Base-by-base conservation (phyloP, 2,329 filamentous ascomycete species). In the Cladorrhinum sp. region DNA sequence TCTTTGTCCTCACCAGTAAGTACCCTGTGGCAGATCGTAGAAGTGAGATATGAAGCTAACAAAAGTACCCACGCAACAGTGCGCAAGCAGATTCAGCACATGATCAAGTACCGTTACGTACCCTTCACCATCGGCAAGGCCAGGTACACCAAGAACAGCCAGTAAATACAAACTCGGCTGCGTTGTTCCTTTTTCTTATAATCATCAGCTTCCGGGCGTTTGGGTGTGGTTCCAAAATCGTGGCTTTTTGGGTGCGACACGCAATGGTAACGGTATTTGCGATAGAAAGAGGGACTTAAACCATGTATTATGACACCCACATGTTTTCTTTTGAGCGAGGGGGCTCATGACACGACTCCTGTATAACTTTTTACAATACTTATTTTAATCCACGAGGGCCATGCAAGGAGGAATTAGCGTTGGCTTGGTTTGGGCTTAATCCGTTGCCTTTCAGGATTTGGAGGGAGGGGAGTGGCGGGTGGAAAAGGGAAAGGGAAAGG, bases 91-190 rank as follows among this genome's bases (percentile, higher is more conserved):
- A 99, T 99, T 70, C 95, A 99, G 80, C 95, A 98, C 80, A 99
- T 99, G 95, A 93, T 99, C 84, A 99, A 98, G 82, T 99, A 98
- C 81, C 91, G 93, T 78, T 99, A 96, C 74, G 92, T 96, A 27
- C 92, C 93, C 45, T 96, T 97, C 79, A 88, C 91, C 45, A 86
- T 96, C 67, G 93, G 93, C 76, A 97, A 97, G 85, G 83, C 90
- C 65, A 87, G 85, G 73, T 96, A 95, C 75, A 80, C 76, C 73
- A 88, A 87, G 79, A 83, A 80, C 77, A 86, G 78, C 77, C 77
- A 78, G 50, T 77, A 72, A 60, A 41, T 18, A n/a, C n/a, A n/a
- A n/a, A n/a, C n/a, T n/a, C 18, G 8, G 6, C 18, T 45, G 18
- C 2, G 8, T 22, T 49, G 1, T 52, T 53, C 32, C 20, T 25